Evolutionary conservation across 1,284 basidiomycete genomes (phyloP).

Genomic region (Fomes fomentarius): DNA sequence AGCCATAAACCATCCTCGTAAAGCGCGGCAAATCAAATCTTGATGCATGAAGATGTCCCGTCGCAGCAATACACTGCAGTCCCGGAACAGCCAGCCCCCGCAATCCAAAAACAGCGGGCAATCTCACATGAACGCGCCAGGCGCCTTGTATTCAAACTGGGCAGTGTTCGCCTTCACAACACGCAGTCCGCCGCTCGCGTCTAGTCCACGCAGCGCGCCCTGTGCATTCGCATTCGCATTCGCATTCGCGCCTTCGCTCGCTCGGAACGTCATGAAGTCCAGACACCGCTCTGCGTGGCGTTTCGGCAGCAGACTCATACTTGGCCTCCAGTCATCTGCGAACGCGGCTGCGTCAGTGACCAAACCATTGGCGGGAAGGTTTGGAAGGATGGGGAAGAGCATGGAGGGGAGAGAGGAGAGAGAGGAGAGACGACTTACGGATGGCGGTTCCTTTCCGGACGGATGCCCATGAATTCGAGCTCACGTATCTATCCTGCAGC

Average conservation of each 20-base stretch:
- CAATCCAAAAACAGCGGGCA: too few relatives aligned
- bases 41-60: too few relatives aligned
- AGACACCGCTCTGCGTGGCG: neutral
- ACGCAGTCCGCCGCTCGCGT: too few relatives aligned
- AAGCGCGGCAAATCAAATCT: too few relatives aligned
- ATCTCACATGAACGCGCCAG: conserved; percentile 1
- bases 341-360: neutral
- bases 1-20: too few relatives aligned
- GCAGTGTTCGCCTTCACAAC: neutral
- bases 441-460: neutral
- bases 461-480: neutral
- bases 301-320: neutral
- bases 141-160: conserved; percentile 4
- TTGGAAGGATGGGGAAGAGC: too few relatives aligned
- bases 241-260: neutral
- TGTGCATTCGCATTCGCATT: neutral
- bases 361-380: too few relatives aligned
- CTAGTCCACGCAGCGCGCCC: neutral
- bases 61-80: too few relatives aligned
- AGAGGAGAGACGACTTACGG: neutral
- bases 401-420: too few relatives aligned
- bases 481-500: conserved; percentile 4
- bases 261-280: conserved; percentile 5
- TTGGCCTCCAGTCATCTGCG: conserved; percentile 11
- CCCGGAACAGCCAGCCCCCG: too few relatives aligned